Conservation (phyloP, 768 basidiomycete species). For the Suillus subaureus region DNA sequence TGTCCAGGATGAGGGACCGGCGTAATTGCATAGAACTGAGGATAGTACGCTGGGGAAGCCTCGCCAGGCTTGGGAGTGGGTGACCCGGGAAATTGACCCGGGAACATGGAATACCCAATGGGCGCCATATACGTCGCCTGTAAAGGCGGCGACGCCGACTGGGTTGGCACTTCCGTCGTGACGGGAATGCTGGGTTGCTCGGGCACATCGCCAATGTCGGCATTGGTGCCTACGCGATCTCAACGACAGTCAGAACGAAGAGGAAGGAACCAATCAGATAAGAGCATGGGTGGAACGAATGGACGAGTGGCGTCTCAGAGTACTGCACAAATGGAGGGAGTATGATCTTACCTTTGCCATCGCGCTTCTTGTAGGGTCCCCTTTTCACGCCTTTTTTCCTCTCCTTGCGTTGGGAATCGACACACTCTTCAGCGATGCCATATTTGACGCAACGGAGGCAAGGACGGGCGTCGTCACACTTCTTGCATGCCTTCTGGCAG, state of each 20-base stretch:
- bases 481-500: conserved; percentile 91
- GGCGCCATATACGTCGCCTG: conserved; percentile 51
- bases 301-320: conserved; percentile 8
- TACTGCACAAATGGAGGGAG: conserved; percentile 21
- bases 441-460: conserved; percentile 94
- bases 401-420: conserved; percentile 92
- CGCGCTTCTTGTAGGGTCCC: conserved; percentile 94
- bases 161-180: conserved; percentile 43
- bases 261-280: conserved; percentile 9
- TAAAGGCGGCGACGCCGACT: conserved; percentile 49
- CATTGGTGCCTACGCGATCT: conserved; percentile 61
- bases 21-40: conserved; percentile 47
- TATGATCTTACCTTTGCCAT: conserved; percentile 73
- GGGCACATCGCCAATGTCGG: conserved; percentile 47
- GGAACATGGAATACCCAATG: conserved; percentile 56
- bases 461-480: conserved; percentile 89
- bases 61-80: conserved; percentile 53
- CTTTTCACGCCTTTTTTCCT: conserved; percentile 86
- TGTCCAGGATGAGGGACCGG: conserved; percentile 45
- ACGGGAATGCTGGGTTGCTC: conserved; percentile 45
- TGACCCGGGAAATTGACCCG: conserved; percentile 54
- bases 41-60: conserved; percentile 49
- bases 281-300: conserved; percentile 5
- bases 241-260: conserved; percentile 47
- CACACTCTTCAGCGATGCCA: conserved; percentile 82